A percentile compares a stretch with the other conserved stretches of the same genome.
phyloP scores from a whole-genome alignment of 305 asterid genomes.

The Fraxinus xanthoxyloides region DNA sequence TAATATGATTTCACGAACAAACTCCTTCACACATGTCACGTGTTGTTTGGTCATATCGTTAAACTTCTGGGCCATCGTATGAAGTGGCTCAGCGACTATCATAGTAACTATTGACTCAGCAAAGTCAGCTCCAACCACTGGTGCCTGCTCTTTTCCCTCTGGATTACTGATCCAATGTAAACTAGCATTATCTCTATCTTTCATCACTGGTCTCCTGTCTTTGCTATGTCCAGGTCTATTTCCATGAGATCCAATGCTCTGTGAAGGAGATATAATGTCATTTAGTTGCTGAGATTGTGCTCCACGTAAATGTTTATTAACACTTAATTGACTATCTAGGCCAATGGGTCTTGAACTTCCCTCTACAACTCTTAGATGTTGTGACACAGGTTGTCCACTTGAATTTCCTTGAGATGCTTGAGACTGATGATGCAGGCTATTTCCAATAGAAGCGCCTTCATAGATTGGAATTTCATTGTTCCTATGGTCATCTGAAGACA shows the following conservation, averaged over 20 bases:
- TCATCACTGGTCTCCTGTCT: slow-evolving; percentile 42
- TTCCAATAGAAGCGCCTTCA: slow-evolving; percentile 50
- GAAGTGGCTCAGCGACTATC: slow-evolving; percentile 79
- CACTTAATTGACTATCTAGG: slow-evolving; percentile 63
- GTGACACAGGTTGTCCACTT: slow-evolving; percentile 45
- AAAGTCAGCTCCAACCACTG: slow-evolving; percentile 58
- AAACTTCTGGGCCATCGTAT: slow-evolving; percentile 51
- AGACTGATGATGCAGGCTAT: slow-evolving; percentile 44
- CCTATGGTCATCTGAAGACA: slow-evolving; percentile 63
- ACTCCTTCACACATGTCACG: slow-evolving; percentile 56
- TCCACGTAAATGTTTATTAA: slow-evolving; percentile 43
- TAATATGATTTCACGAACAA: slow-evolving; percentile 59
- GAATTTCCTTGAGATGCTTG: slow-evolving; percentile 61
- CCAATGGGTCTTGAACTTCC: slow-evolving; percentile 54
- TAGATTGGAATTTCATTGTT: slow-evolving; percentile 46
- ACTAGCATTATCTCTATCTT: slow-evolving; percentile 48
- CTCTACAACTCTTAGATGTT: slow-evolving; percentile 38
- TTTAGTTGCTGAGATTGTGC: slow-evolving; percentile 14
- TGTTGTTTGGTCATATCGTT: slow-evolving; percentile 59
- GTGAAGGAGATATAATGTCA: slow-evolving; percentile 14
- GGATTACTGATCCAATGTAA: slow-evolving; percentile 36
- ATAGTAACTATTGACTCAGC: slow-evolving; percentile 72
- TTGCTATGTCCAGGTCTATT: slow-evolving; percentile 48
- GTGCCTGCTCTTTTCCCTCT: slow-evolving; percentile 50
- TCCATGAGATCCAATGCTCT: slow-evolving; percentile 52